Percentiles rank a stretch among this genome's conserved stretches.
phyloP scores from a whole-genome alignment of 1,284 basidiomycete species.

The Rhodotorula sp. region DNA sequence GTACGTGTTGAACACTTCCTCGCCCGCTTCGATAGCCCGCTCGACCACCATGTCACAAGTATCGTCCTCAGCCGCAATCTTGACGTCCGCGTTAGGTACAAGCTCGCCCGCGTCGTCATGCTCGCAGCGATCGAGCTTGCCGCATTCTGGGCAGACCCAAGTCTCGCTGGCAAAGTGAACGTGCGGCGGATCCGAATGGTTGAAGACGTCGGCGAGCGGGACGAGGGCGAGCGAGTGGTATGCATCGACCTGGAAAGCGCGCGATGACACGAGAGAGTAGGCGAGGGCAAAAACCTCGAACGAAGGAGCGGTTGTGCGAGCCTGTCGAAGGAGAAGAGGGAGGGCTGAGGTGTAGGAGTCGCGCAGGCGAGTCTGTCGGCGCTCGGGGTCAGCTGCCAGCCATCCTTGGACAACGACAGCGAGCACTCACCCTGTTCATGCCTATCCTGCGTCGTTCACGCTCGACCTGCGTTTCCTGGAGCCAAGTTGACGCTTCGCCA shows the following conservation, averaged over 20 bases:
- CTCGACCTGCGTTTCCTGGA: conserved; percentile 49
- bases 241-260: conserved; percentile 78
- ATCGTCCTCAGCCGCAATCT: conserved; percentile 34
- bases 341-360: conserved; percentile 15
- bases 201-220: conserved; percentile 85
- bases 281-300: conserved; percentile 64
- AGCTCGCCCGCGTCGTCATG: conserved; percentile 59
- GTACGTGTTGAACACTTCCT: conserved; percentile 83
- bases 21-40: conserved; percentile 45
- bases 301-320: conserved; percentile 42
- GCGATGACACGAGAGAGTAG: conserved; percentile 76
- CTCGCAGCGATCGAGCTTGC: conserved; percentile 66
- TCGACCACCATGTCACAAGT: conserved; percentile 50
- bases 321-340: conserved; percentile 40
- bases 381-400: background rate
- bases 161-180: conserved; percentile 71
- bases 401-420: background rate
- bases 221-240: conserved; percentile 84
- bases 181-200: conserved; percentile 67
- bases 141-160: conserved; percentile 77
- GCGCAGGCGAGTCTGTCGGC: background rate
- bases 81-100: background rate
- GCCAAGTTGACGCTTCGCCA: conserved; percentile 43
- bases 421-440: conserved; percentile 42
- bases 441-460: conserved; percentile 45